Conservation (phyloP, 2,329 filamentous ascomycete species). For the Whalleya microplaca region DNA sequence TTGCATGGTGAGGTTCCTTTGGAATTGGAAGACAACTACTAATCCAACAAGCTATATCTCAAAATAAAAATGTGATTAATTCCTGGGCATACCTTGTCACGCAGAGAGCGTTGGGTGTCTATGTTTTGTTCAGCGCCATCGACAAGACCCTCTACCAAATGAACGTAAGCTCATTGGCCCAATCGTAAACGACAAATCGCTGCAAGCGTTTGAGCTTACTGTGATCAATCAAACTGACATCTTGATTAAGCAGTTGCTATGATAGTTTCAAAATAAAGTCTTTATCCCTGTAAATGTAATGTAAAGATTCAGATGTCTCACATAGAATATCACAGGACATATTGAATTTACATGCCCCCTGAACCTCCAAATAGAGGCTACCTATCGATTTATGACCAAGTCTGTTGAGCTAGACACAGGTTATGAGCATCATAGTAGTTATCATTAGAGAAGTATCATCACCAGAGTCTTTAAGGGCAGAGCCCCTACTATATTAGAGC, state of each 20-base stretch:
- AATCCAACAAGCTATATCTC: slow-evolving; percentile 12
- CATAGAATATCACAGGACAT: slow-evolving; percentile 6
- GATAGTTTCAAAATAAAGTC: neutral
- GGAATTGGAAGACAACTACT: neutral
- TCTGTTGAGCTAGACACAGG: too few relatives aligned
- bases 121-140: slow-evolving; percentile 11
- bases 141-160: slow-evolving; percentile 6
- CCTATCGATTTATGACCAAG: too few relatives aligned
- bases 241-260: slow-evolving; percentile 1
- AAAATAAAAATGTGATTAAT: slow-evolving; percentile 12
- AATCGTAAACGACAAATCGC: neutral
- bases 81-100: slow-evolving; percentile 10
- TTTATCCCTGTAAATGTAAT: too few relatives aligned
- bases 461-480: too few relatives aligned
- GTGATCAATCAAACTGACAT: slow-evolving; percentile 5
- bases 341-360: slow-evolving; percentile 5
- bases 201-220: slow-evolving; percentile 5
- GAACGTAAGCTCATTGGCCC: neutral
- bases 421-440: too few relatives aligned
- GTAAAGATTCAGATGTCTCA: neutral
- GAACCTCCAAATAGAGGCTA: neutral
- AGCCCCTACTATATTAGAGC: too few relatives aligned
- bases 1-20: neutral
- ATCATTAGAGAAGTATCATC: too few relatives aligned
- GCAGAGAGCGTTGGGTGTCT: slow-evolving; percentile 1